Conservation (phyloP, 2,329 filamentous ascomycete species). For the Dothistroma septosporum region DNA sequence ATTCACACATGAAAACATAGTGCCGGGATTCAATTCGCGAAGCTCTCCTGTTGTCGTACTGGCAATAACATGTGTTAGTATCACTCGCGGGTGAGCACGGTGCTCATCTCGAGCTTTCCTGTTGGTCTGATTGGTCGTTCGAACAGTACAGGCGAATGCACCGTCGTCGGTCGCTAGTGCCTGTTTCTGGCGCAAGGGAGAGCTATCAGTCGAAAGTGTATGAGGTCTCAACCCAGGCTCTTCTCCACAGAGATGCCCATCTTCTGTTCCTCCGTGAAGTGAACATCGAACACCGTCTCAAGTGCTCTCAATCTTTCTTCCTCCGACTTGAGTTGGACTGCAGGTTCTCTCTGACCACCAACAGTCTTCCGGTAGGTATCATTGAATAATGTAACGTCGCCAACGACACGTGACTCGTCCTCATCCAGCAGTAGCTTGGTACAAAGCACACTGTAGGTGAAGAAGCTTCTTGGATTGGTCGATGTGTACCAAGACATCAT, state of each 20-base stretch:
- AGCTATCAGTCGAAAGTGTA: no score
- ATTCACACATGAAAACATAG: no score
- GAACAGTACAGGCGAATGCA: no score
- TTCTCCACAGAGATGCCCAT: constrained; percentile 11
- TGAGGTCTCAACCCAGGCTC: constrained; percentile 4
- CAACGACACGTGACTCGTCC: constrained; percentile 35
- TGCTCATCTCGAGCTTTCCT: no score
- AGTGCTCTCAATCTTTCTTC: constrained; percentile 43
- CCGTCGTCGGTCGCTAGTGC: no score
- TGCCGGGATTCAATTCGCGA: no score
- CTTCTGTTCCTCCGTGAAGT: constrained; percentile 20
- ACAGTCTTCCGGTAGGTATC: constrained; percentile 46
- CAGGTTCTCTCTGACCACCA: constrained; percentile 40
- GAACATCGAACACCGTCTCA: constrained; percentile 44
- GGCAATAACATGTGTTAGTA: no score
- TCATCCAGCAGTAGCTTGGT: constrained; percentile 51
- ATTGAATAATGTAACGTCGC: constrained; percentile 41
- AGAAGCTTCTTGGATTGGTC: constrained; percentile 48
- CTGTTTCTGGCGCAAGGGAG: no score
- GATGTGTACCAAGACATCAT: constrained; percentile 58
- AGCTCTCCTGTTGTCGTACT: no score
- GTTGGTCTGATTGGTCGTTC: no score
- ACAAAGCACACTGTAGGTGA: constrained; percentile 53
- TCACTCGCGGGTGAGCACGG: no score
- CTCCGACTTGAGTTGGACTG: constrained; percentile 42